A percentile compares a stretch with the other conserved stretches of the same genome.
phyloP scores from a whole-genome alignment of 1,284 basidiomycete genomes.

The Cutaneotrichosporon cyanovorans region DNA sequence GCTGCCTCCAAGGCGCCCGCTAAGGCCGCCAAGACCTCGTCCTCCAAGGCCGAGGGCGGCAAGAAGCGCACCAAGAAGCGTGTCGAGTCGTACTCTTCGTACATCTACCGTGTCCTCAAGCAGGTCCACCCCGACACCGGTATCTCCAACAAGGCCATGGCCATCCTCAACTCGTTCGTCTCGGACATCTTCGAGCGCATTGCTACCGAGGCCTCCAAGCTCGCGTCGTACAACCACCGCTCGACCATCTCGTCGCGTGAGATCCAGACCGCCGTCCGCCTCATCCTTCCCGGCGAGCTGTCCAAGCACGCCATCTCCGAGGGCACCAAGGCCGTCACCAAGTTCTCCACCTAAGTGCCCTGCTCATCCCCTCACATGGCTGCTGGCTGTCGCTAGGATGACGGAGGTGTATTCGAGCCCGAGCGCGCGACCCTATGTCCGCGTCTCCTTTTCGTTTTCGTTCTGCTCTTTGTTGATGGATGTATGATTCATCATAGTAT shows the following conservation, averaged over 20 bases:
- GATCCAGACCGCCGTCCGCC: constrained; percentile 83
- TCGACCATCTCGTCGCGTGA: constrained; percentile 90
- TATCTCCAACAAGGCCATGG: constrained; percentile 93
- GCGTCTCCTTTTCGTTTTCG: constrained; percentile 12
- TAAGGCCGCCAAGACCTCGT: constrained; percentile 18
- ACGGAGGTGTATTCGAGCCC: constrained; percentile 2
- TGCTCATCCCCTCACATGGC: too few relatives aligned
- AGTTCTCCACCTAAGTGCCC: constrained; percentile 46
- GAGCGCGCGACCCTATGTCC: not conserved
- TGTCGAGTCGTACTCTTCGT: constrained; percentile 85
- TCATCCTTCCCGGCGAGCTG: constrained; percentile 78
- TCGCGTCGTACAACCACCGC: constrained; percentile 87
- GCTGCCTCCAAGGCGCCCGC: constrained; percentile 61
- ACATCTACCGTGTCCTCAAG: constrained; percentile 73
- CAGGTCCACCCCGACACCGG: constrained; percentile 90
- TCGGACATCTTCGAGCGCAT: constrained; percentile 93
- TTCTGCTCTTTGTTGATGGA: constrained; percentile 14
- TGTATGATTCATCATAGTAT: constrained; percentile 3
- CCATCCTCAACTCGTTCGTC: constrained; percentile 85
- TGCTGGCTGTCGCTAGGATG: not conserved
- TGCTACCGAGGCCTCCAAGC: constrained; percentile 84
- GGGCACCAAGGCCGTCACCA: constrained; percentile 55
- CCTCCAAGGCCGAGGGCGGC: constrained; percentile 11
- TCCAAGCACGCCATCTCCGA: constrained; percentile 82
- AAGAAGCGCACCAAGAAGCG: constrained; percentile 73